Conservation (phyloP, 805 yeast species). For the Hanseniaspora vineae region DNA sequence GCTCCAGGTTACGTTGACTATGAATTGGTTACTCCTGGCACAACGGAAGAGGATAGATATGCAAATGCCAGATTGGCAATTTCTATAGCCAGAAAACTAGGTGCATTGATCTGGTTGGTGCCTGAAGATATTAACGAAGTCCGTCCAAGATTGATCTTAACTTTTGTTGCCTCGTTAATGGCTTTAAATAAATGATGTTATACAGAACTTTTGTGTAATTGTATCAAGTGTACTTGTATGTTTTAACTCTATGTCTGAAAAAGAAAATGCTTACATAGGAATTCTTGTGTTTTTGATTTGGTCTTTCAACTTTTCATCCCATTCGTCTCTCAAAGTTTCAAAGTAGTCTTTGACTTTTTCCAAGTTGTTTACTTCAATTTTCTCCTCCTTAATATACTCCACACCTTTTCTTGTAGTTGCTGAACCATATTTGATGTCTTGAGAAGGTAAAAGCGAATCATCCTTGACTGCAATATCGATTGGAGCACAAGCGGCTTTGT, state of each 20-base stretch:
- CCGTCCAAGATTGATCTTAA: slow-evolving; percentile 81
- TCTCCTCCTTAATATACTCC: slow-evolving; percentile 44
- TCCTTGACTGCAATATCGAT: slow-evolving; percentile 50
- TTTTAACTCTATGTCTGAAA: neutral
- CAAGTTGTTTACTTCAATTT: slow-evolving; percentile 51
- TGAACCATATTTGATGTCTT: slow-evolving; percentile 57
- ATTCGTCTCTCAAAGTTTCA: slow-evolving; percentile 40
- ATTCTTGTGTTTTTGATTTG: slow-evolving; percentile 49
- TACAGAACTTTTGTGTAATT: too few species aligned
- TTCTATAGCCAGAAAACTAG: slow-evolving; percentile 94
- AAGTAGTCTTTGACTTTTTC: slow-evolving; percentile 40
- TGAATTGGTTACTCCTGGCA: slow-evolving; percentile 72
- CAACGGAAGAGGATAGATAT: slow-evolving; percentile 71
- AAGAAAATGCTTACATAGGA: slow-evolving; percentile 8
- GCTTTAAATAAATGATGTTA: slow-evolving; percentile 29
- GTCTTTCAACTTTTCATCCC: slow-evolving; percentile 64
- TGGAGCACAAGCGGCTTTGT: slow-evolving; percentile 82
- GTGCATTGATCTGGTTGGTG: slow-evolving; percentile 97
- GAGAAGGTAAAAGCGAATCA: slow-evolving; percentile 29
- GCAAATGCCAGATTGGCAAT: slow-evolving; percentile 95
- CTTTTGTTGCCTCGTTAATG: slow-evolving; percentile 95
- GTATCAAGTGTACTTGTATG: slow-evolving; percentile 7
- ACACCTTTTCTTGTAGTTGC: slow-evolving; percentile 52
- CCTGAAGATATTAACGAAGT: slow-evolving; percentile 99
- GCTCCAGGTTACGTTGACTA: slow-evolving; percentile 98